These are phyloP conservation scores for Metschnikowia matae DNA, from an alignment of 805 yeast species.

Conservation along the genomic window DNA sequence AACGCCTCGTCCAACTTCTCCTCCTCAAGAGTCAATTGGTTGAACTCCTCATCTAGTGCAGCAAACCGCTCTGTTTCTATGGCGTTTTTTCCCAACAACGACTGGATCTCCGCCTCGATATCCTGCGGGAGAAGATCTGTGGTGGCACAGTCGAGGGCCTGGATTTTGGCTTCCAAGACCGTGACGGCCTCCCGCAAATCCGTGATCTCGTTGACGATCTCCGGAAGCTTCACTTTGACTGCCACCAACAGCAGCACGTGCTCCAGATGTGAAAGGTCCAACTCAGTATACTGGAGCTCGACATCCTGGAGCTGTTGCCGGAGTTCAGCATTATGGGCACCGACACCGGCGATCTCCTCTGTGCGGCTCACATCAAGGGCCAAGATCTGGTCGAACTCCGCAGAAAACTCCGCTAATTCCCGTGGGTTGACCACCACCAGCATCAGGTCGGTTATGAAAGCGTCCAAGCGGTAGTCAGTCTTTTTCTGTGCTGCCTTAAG, in stretches of 20 bases:
- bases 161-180: constrained; percentile 25
- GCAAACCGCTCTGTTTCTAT: constrained; percentile 37
- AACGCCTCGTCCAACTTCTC: constrained; percentile 22
- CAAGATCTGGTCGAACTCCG: constrained; percentile 74
- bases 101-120: constrained; percentile 35
- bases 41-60: constrained; percentile 35
- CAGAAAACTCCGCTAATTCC: constrained; percentile 62
- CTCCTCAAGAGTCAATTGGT: constrained; percentile 25
- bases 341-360: constrained; percentile 55
- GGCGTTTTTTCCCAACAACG: constrained; percentile 34
- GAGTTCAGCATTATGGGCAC: constrained; percentile 65
- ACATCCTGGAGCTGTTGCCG: constrained; percentile 68
- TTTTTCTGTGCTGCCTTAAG: constrained; percentile 15
- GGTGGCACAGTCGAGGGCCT: constrained; percentile 32
- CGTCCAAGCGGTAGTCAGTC: constrained; percentile 49
- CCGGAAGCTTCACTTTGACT: constrained; percentile 71
- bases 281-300: constrained; percentile 49
- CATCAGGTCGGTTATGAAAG: constrained; percentile 76
- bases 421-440: constrained; percentile 68
- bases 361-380: constrained; percentile 60
- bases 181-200: constrained; percentile 49
- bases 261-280: constrained; percentile 68
- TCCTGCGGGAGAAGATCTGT: constrained; percentile 30
- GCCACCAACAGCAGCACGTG: constrained; percentile 89
- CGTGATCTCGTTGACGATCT: constrained; percentile 67